Evolutionary conservation across 805 yeast genomes (phyloP).

Genomic region (Isabelozyma rhagii): DNA sequence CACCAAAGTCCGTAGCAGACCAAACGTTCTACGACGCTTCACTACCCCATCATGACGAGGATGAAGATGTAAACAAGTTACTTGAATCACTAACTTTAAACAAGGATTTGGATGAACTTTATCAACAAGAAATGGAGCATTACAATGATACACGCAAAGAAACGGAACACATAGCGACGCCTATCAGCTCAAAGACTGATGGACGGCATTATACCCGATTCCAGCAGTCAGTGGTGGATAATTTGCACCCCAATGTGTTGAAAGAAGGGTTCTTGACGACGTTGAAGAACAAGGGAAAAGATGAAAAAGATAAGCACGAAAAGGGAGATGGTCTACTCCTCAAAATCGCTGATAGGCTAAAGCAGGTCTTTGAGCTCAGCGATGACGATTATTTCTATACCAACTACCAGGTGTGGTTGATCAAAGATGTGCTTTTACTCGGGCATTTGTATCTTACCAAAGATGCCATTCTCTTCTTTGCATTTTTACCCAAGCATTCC

Average conservation of each 20-base stretch:
- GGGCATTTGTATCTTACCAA: slow-evolving; percentile 79
- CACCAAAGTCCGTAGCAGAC: neutral
- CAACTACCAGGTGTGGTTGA: slow-evolving; percentile 76
- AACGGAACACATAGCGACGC: neutral
- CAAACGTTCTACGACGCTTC: neutral
- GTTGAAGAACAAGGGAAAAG: slow-evolving; percentile 6
- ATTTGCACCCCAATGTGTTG: slow-evolving; percentile 18
- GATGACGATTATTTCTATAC: slow-evolving; percentile 53
- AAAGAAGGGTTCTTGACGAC: slow-evolving; percentile 10
- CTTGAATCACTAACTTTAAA: neutral
- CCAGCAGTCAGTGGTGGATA: slow-evolving; percentile 28
- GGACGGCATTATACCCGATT: slow-evolving; percentile 7
- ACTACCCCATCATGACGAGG: neutral
- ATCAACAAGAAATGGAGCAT: neutral
- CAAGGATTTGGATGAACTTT: neutral
- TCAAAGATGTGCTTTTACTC: slow-evolving; percentile 78
- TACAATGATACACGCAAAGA: neutral
- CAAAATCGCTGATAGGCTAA: slow-evolving; percentile 32
- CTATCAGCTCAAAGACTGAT: neutral
- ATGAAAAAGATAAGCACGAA: slow-evolving; percentile 3
- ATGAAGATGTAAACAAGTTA: neutral
- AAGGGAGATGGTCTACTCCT: slow-evolving; percentile 16
- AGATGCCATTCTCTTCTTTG: slow-evolving; percentile 66
- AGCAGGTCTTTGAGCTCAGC: slow-evolving; percentile 40
- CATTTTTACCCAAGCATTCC: slow-evolving; percentile 60